phyloP scores from a whole-genome alignment of 495 filamentous ascomycete genomes.

The Hypoxylon perforatum region DNA sequence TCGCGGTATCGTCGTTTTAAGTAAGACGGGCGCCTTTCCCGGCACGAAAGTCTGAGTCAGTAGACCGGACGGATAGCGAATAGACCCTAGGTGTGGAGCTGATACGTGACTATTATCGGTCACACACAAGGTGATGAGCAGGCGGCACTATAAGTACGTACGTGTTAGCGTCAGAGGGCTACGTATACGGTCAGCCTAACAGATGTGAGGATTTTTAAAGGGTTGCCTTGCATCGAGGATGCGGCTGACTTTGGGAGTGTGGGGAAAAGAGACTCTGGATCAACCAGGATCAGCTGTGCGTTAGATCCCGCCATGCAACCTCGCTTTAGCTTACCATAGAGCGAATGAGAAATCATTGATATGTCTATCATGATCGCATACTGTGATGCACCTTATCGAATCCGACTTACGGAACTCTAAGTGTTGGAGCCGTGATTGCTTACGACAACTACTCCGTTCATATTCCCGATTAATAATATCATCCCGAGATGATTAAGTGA shows the following conservation, averaged over 20 bases:
- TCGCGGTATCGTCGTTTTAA: conserved; percentile 86
- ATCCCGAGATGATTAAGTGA: too few species aligned
- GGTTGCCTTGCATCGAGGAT: conserved; percentile 24
- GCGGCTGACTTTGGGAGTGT: conserved; percentile 31
- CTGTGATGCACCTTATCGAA: conserved; percentile 8
- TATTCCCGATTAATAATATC: too few species aligned
- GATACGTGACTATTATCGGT: conserved; percentile 4
- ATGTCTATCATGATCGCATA: not conserved
- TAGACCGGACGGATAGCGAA: not conserved
- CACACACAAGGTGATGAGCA: conserved; percentile 1
- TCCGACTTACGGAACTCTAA: too few species aligned
- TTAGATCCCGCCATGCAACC: conserved; percentile 33
- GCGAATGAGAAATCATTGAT: conserved; percentile 23
- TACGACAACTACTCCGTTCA: too few species aligned
- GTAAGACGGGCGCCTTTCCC: conserved; percentile 90
- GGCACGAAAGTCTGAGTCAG: conserved; percentile 85
- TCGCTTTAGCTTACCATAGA: not conserved
- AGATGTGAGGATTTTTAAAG: not conserved
- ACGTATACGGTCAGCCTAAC: conserved; percentile 1
- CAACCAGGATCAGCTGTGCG: too few species aligned
- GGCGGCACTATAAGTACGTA: conserved; percentile 15
- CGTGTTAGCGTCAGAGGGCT: conserved; percentile 10
- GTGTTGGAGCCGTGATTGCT: too few species aligned
- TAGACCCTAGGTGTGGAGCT: not conserved
- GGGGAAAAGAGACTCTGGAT: conserved; percentile 29